A percentile compares a stretch with the other conserved stretches of the same genome.
Evolutionary conservation across 2,329 filamentous ascomycete genomes (phyloP).

Genomic region (Nannizziopsis barbatae): DNA sequence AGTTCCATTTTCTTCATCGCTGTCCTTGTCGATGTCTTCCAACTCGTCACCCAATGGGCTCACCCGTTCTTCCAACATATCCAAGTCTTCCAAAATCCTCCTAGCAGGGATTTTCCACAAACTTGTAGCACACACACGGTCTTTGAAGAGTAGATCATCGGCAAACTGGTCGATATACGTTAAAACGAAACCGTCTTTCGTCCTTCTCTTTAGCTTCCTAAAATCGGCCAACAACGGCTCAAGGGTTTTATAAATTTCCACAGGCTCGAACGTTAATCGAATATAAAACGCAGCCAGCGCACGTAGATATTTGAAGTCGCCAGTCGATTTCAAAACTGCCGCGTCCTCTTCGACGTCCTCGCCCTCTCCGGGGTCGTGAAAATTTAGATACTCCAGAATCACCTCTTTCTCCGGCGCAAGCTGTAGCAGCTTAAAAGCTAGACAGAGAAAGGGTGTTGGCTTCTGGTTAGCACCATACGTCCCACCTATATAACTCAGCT

Average conservation of each 20-base stretch:
- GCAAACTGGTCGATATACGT: constrained; percentile 87
- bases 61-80: constrained; percentile 70
- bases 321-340: constrained; percentile 26
- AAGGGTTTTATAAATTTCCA: constrained; percentile 65
- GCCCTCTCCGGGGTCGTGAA: constrained; percentile 58
- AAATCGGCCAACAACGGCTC: constrained; percentile 75
- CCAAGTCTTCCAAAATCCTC: constrained; percentile 75
- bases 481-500: constrained; percentile 74
- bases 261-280: constrained; percentile 70
- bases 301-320: constrained; percentile 63
- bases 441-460: constrained; percentile 80
- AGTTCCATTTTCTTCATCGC: constrained; percentile 18
- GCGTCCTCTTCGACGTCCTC: constrained; percentile 28
- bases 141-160: constrained; percentile 79
- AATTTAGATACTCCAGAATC: constrained; percentile 65
- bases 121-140: constrained; percentile 81
- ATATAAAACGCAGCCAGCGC: constrained; percentile 88
- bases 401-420: constrained; percentile 70
- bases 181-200: constrained; percentile 60
- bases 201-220: constrained; percentile 69
- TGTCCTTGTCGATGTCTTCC: constrained; percentile 35
- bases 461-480: constrained; percentile 76
- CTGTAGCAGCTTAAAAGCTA: constrained; percentile 89
- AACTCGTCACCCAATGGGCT: constrained; percentile 65
- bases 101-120: constrained; percentile 82